phyloP scores from a whole-genome alignment of 345 rosid species.

The Eucalyptus virginea region DNA sequence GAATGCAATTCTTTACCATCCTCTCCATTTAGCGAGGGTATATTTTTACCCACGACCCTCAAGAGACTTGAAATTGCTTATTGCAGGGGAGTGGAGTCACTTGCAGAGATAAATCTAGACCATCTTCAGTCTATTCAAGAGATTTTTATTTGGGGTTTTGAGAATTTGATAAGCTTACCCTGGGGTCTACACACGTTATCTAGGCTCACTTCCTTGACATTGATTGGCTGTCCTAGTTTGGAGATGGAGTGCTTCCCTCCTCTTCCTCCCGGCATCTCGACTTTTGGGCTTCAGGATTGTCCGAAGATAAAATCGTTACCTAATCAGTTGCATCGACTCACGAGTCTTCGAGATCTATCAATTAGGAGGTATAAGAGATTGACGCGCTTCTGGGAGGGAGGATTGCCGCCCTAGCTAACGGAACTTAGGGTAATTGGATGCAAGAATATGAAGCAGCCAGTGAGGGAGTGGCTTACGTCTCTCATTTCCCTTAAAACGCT shows the following conservation, averaged over 20 bases:
- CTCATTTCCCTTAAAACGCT: accelerated
- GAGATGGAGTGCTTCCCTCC: neutral
- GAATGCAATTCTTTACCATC: too few species aligned
- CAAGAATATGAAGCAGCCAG: neutral
- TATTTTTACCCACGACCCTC: neutral
- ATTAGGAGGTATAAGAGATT: accelerated
- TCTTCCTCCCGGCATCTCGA: neutral
- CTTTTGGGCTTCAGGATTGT: accelerated
- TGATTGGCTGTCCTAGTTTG: accelerated
- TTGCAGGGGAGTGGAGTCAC: neutral
- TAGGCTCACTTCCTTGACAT: neutral
- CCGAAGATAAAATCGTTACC: neutral
- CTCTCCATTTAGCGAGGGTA: too few species aligned
- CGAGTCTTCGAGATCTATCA: accelerated
- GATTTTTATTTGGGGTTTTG: accelerated
- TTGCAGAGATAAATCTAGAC: neutral
- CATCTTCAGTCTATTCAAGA: neutral
- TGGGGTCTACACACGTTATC: neutral
- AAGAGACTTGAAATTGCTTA: accelerated
- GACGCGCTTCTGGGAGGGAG: accelerated
- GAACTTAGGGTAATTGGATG: accelerated
- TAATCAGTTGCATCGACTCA: neutral
- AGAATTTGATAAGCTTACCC: neutral
- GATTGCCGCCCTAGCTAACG: neutral
- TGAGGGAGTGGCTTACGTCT: neutral